Evolutionary conservation across 345 rosid genomes (phyloP).

Genomic region (Boechera retrofracta): DNA sequence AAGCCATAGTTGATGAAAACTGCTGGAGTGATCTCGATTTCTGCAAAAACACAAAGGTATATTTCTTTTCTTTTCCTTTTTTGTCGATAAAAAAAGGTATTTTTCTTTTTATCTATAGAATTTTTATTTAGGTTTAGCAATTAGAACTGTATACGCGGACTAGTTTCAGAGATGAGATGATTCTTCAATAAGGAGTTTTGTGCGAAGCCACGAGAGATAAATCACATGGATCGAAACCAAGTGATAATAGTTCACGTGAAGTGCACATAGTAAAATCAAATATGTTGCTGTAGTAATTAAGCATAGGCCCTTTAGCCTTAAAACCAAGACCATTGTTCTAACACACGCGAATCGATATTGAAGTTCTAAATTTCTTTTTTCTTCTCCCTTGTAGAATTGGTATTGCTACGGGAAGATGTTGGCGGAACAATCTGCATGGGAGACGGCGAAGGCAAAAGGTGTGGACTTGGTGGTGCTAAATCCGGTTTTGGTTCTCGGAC

Average conservation of each 20-base stretch:
- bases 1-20: constrained; percentile 77
- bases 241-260: no score
- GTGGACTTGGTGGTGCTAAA: constrained; percentile 88
- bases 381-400: constrained; percentile 68
- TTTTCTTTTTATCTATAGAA: background rate
- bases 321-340: background rate
- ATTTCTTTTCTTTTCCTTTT: background rate
- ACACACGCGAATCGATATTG: no score
- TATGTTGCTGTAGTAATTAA: background rate
- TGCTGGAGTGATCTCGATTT: constrained; percentile 98
- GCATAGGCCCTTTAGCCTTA: background rate
- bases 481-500: constrained; percentile 90
- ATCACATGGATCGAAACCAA: no score
- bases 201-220: background rate
- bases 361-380: background rate
- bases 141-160: background rate
- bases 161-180: background rate
- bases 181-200: no score
- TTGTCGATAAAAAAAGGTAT: constrained; percentile 50
- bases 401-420: constrained; percentile 92
- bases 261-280: background rate
- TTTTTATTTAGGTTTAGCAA: no score
- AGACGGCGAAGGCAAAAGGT: constrained; percentile 70
- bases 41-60: constrained; percentile 93
- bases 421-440: constrained; percentile 92